Conservation (phyloP, 2,329 filamentous ascomycete species). For the Trichoderma polysporum region DNA sequence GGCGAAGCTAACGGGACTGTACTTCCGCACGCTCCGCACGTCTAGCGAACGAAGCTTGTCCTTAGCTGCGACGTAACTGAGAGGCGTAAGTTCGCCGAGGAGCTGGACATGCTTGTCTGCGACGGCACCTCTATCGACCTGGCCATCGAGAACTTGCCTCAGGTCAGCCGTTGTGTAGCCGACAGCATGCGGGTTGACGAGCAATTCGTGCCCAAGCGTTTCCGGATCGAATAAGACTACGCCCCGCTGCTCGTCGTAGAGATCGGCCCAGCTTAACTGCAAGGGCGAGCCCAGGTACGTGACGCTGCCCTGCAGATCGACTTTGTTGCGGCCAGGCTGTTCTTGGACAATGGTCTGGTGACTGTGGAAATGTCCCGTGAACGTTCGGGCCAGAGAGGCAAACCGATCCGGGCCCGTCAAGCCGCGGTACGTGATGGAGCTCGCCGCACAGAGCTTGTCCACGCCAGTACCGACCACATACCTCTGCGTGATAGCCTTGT, state of each 20-base stretch:
- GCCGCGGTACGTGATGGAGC: conserved; percentile 20
- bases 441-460: not conserved
- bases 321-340: not conserved
- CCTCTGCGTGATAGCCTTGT: conserved; percentile 27
- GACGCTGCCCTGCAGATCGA: conserved; percentile 22
- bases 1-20: conserved; percentile 9
- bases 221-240: conserved; percentile 25
- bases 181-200: conserved; percentile 25
- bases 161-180: conserved; percentile 22
- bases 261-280: conserved; percentile 26
- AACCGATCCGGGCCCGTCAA: conserved; percentile 25
- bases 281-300: conserved; percentile 27
- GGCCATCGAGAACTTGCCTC: conserved; percentile 17
- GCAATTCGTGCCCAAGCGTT: conserved; percentile 25
- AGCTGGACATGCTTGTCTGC: conserved; percentile 25
- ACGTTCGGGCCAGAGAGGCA: conserved; percentile 26
- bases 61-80: conserved; percentile 24
- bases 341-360: conserved; percentile 26
- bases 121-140: conserved; percentile 2
- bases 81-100: conserved; percentile 16
- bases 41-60: conserved; percentile 24
- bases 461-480: conserved; percentile 2
- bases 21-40: conserved; percentile 21
- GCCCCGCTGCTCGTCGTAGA: conserved; percentile 26
- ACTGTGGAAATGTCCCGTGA: conserved; percentile 28